These are phyloP conservation scores for Thuja plicata DNA, from an alignment of 83 land plant genomes.

Conservation along the genomic window DNA sequence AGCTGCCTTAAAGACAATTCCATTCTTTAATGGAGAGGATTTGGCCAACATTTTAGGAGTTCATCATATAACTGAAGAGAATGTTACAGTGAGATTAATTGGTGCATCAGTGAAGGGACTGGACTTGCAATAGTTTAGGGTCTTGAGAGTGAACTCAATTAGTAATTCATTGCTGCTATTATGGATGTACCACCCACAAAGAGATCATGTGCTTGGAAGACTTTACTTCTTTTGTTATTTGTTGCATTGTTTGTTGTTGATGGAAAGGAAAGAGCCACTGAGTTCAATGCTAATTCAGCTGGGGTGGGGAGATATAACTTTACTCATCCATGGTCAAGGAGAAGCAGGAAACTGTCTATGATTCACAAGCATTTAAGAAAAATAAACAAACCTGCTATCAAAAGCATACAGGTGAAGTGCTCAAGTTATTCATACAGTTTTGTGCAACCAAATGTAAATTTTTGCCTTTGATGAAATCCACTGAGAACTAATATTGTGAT, in stretches of 20 bases:
- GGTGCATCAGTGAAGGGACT: too few relatives aligned
- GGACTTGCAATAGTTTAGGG: too few relatives aligned
- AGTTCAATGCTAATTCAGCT: not conserved
- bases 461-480: not conserved
- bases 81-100: too few relatives aligned
- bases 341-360: slow-evolving; percentile 49
- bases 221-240: not conserved
- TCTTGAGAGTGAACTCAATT: too few relatives aligned
- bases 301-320: not conserved
- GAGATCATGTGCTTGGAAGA: not conserved
- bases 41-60: too few relatives aligned
- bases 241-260: not conserved
- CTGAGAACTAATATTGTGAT: not conserved
- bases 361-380: slow-evolving; percentile 61
- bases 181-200: not conserved
- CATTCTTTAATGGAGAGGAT: too few relatives aligned
- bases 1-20: too few relatives aligned
- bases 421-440: not conserved
- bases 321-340: not conserved
- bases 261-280: not conserved
- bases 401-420: slow-evolving; percentile 54
- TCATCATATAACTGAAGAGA: too few relatives aligned
- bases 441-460: not conserved
- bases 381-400: slow-evolving; percentile 69
- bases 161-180: not conserved